Evolutionary conservation across 1,139 yeast genomes (phyloP), one percentile per base, ranked within the genome.

Genomic region (Debaryomyces fabryi): DNA sequence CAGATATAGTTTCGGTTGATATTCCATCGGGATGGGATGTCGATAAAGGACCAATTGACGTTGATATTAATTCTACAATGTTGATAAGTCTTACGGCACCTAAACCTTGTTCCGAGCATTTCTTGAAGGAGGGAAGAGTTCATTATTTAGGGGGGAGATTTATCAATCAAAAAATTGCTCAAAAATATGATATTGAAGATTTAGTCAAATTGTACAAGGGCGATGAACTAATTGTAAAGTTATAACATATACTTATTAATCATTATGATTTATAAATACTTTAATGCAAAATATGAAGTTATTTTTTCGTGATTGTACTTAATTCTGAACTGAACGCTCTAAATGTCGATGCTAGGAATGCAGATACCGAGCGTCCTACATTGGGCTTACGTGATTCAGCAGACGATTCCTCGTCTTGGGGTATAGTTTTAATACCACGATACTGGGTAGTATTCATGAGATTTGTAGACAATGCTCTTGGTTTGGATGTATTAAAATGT

Each of bases 11-110:
- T 0, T 83, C 96, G 0, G 88, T 93, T 1, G 99, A 93, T 63
- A 83, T 92, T 37, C 99, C 99, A 0, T 87, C 96, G 0, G 96
- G 97, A 0, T 93, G 99, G 99, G 95, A 91, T 62, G 98, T 93
- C 5, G 96, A 93, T 60, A 62, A 76, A 4, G 99, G 99, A 0
- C 96, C 96, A 0, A 58, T 64, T 0, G 70, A 65, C 3, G 63
- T 66, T 0, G 78, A 76, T 25, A 76, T 79, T 4, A 65, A 65
- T 8, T 96, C 99, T 0, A 68, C 78, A 5, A 82, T 83, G 57
- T 72, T 93, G 48, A 83, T 93, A 7, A 88, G 96, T 45, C 71
- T 93, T 48, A 92, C 98, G 0, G 97, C 97, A 0, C 99, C 99
- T 4, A 93, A 93, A 62, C 96, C 96, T 0, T 91, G 96, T 48